Base-by-base conservation (phyloP, 805 yeast species). In the Pichia rugopelliculosa region DNA sequence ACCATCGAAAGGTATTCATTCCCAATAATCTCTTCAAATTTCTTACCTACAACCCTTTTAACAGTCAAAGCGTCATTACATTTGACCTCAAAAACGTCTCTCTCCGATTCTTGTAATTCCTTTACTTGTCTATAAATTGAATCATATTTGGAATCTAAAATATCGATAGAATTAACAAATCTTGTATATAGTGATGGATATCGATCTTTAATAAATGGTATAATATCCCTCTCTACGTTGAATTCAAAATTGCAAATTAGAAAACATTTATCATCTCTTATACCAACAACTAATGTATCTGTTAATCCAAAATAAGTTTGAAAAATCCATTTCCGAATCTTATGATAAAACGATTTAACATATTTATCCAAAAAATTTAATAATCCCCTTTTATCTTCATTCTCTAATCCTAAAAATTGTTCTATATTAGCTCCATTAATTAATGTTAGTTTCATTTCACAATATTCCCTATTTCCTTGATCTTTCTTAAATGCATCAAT, bases 291-390 rank as follows among this genome's bases (percentile, higher is more conserved):
- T 8, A 55, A 36, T 1, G 33, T 42, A 34, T 48, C 51, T 13
- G 42, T 47, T 41, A 47, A 40, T 5, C 53, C 52, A 43, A 52
- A 52, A 36, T 44, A 47, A 18, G 49, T 37, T 37, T 55, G 58
- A 17, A 33, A 43, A 4, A 50, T 9, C 52, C 53, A 55, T 39
- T 48, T 44, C 7, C 36, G 24, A 3, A 52, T 13, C 15, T 44
- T 42, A n/a, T 3, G 3, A 0, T 26, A 11, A 18, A 54, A 55
- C 1, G 17, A n/a, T 1, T 23, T 20, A 3, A 44, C 44, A 27
- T 47, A 41, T 4, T 22, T 20, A 3, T 36, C n/a, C 6, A 54
- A 21, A 24, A 36, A 48, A 1, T 15, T 13, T n/a, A 54, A 23
- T 12, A 50, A 42, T 1, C 43, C 49, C 3, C 18, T 12, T 4